Evolutionary conservation across 2,329 filamentous ascomycete species (phyloP), one percentile per base, ranked within the genome.

Genomic region (Hypoxylon sp.): DNA sequence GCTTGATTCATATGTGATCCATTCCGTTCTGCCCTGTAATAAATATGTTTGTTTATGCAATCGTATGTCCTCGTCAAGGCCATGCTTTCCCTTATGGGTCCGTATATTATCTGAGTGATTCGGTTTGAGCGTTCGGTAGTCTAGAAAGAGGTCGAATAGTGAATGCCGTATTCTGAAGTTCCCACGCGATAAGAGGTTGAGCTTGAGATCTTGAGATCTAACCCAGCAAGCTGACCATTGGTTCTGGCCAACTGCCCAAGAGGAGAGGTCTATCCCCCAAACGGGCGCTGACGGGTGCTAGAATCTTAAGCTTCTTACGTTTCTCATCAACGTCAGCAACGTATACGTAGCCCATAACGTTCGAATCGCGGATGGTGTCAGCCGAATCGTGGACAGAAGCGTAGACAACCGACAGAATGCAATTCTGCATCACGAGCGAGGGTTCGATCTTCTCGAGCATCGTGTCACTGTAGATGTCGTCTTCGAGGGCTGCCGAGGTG

Each of bases 331-430:
- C 93, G 69, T 97, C 93, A 0, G 93, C 91, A 14, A 98, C 92
- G 76, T 97, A 98, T 31, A 98, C 87, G 76, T 97, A 99, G 0
- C 96, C 96, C 87, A 97, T 92, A 31, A 98, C 90, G 62, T 91
- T 92, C 6, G 94, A 90, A 73, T 94, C 91, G 11, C 93, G 88
- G 48, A 98, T 90, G 1, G 88, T 87, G 52, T 93, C 90, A 5
- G 91, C 87, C 0, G 87, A 82, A 67, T 96, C 94, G 51, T 87
- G 90, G 0, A 88, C 81, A 1, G 88, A 86, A 50, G 92, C 94
- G 76, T 94, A 90, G 80, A 97, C 94, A 59, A 99, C 90, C 0
- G 95, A 94, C 8, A 98, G 83, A 0, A 97, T 86, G 78, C 91
- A 92, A 76, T 97, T 94, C 69, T 93, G 88, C 81, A 98, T 89